phyloP scores from a whole-genome alignment of 2,329 filamentous ascomycete genomes.

The Aspergillus sp. region DNA sequence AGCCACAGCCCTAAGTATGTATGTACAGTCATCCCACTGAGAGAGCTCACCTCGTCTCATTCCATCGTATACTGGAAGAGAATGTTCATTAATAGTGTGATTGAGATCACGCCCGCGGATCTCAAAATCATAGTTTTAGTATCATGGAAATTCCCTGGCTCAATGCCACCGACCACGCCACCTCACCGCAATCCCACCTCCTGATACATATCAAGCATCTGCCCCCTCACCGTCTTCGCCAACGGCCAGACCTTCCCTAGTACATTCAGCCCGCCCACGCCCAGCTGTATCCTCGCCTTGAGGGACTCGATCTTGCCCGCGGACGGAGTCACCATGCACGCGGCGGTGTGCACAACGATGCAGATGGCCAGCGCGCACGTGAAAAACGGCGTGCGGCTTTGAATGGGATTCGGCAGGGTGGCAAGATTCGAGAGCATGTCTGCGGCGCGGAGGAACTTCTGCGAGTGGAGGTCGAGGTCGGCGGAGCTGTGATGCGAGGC shows the following conservation, averaged over 20 bases:
- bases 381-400: constrained; percentile 74
- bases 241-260: constrained; percentile 33
- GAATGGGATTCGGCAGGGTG: constrained; percentile 52
- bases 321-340: constrained; percentile 57
- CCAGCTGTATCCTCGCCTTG: constrained; percentile 31
- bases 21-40: neutral
- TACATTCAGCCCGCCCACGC: constrained; percentile 27
- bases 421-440: constrained; percentile 73
- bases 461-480: constrained; percentile 55
- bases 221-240: constrained; percentile 25
- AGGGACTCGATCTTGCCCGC: constrained; percentile 21
- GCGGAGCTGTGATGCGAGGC: neutral
- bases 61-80: neutral
- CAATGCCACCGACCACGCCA: no score
- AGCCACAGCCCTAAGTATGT: neutral
- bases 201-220: constrained; percentile 27
- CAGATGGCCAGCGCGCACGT: constrained; percentile 73
- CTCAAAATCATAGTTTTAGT: neutral
- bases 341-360: constrained; percentile 72
- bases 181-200: constrained; percentile 11
- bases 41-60: neutral
- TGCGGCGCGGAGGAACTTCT: constrained; percentile 75
- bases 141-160: neutral
- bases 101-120: neutral
- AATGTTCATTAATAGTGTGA: no score